phyloP scores from a whole-genome alignment of 257 asterid species.

The Linderniella brevidens region DNA sequence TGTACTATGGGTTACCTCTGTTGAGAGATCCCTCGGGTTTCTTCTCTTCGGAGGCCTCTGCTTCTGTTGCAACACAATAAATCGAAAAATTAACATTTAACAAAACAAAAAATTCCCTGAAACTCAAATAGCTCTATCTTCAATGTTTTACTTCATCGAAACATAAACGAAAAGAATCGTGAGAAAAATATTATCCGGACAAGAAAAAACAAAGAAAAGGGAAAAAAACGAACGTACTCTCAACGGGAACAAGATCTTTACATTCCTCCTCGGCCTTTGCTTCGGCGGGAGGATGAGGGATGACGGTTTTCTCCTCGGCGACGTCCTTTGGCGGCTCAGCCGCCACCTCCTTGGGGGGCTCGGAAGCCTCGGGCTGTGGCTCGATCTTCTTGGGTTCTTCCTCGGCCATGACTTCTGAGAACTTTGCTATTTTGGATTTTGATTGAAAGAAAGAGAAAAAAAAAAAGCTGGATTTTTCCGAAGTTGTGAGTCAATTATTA shows the following conservation, averaged over 20 bases:
- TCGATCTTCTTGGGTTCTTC: slow-evolving; percentile 35
- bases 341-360: slow-evolving; percentile 10
- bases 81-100: no score
- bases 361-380: slow-evolving; percentile 17
- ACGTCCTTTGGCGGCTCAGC: slow-evolving; percentile 34
- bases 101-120: no score
- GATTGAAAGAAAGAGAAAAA: not conserved
- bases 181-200: no score
- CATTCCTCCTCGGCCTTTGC: slow-evolving; percentile 21
- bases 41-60: no score
- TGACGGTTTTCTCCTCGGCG: slow-evolving; percentile 47
- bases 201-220: not conserved
- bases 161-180: no score
- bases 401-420: slow-evolving; percentile 42
- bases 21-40: no score
- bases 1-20: no score
- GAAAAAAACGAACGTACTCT: slow-evolving; percentile 13
- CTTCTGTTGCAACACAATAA: no score
- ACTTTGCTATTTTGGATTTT: slow-evolving; percentile 19
- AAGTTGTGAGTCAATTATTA: no score
- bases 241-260: slow-evolving; percentile 23
- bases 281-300: slow-evolving; percentile 23
- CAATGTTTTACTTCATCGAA: no score
- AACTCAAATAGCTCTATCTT: not conserved
- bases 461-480: no score